Evolutionary conservation across 208 protist species (phyloP).

Genomic region (Herpetomonas samuelpessoai): DNA sequence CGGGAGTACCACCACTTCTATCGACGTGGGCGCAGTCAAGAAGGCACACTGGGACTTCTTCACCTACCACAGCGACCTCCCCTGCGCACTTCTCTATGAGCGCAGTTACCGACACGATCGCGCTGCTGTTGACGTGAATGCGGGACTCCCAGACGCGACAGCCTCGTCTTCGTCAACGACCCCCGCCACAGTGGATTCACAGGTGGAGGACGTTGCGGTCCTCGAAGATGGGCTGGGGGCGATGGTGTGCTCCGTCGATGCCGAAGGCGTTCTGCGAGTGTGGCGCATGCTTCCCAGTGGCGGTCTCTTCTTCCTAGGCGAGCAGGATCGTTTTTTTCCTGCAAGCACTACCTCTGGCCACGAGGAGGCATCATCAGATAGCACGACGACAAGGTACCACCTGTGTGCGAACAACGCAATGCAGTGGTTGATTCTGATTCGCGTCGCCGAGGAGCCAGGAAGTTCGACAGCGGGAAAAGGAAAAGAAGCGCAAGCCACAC

Average conservation of each 20-base stretch:
- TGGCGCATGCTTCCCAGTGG: conserved; percentile 73
- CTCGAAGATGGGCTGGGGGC: conserved; percentile 48
- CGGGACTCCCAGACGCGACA: conserved; percentile 19
- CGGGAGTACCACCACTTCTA: neutral
- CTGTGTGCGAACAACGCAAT: conserved; percentile 19
- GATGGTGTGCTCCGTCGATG: conserved; percentile 51
- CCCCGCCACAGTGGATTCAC: neutral
- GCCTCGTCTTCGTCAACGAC: neutral
- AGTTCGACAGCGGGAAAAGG: neutral
- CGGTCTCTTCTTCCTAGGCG: conserved; percentile 55
- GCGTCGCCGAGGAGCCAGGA: conserved; percentile 22
- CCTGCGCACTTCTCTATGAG: conserved; percentile 47
- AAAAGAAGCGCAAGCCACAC: neutral
- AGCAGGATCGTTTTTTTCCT: conserved; percentile 42
- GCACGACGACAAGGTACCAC: neutral
- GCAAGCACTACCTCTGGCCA: neutral
- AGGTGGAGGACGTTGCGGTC: conserved; percentile 41
- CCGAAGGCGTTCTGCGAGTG: conserved; percentile 40
- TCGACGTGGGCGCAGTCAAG: conserved; percentile 2
- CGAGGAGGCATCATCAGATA: conserved; percentile 15
- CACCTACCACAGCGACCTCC: conserved; percentile 28
- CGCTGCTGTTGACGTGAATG: conserved; percentile 19
- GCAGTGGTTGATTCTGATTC: conserved; percentile 32
- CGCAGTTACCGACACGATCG: conserved; percentile 51
- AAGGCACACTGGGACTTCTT: conserved; percentile 14